These are phyloP conservation scores for Rhizopogon vesiculosus DNA, from an alignment of 768 basidiomycete species.

Conservation along the genomic window DNA sequence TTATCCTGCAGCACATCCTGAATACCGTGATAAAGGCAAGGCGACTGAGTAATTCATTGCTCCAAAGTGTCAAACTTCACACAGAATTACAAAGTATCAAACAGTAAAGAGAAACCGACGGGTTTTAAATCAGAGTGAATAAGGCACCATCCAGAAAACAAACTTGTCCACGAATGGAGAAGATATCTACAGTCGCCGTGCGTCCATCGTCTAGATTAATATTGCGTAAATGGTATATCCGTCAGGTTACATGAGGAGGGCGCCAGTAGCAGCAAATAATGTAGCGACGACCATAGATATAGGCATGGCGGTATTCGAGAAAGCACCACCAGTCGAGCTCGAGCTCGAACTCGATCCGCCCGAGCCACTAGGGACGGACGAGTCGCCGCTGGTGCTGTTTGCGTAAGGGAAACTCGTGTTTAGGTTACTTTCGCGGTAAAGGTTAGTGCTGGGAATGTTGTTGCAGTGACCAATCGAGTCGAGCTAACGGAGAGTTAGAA, in stretches of 20 bases:
- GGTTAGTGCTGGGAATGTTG: constrained; percentile 53
- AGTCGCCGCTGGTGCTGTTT: constrained; percentile 25
- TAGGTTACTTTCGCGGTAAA: constrained; percentile 81
- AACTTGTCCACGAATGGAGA: constrained; percentile 9
- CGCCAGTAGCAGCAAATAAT: constrained; percentile 9
- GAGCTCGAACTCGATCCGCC: constrained; percentile 1
- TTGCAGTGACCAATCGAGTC: constrained; percentile 78
- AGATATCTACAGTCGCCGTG: constrained; percentile 16
- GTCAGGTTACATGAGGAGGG: constrained; percentile 13
- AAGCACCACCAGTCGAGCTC: constrained; percentile 3
- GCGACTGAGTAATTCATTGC: background rate
- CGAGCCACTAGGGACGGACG: constrained; percentile 9
- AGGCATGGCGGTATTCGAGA: constrained; percentile 12
- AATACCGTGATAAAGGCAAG: background rate
- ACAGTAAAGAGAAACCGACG: constrained; percentile 9
- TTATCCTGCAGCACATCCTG: background rate
- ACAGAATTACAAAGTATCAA: background rate
- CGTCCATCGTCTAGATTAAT: constrained; percentile 19
- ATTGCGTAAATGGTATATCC: constrained; percentile 7
- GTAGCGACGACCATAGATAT: constrained; percentile 7
- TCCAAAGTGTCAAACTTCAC: background rate
- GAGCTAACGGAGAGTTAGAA: constrained; percentile 33
- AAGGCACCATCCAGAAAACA: constrained; percentile 7
- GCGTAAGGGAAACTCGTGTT: constrained; percentile 63
- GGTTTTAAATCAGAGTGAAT: background rate